Evolutionary conservation across 2,329 filamentous ascomycete species (phyloP).

Genomic region (Fusarium udum): DNA sequence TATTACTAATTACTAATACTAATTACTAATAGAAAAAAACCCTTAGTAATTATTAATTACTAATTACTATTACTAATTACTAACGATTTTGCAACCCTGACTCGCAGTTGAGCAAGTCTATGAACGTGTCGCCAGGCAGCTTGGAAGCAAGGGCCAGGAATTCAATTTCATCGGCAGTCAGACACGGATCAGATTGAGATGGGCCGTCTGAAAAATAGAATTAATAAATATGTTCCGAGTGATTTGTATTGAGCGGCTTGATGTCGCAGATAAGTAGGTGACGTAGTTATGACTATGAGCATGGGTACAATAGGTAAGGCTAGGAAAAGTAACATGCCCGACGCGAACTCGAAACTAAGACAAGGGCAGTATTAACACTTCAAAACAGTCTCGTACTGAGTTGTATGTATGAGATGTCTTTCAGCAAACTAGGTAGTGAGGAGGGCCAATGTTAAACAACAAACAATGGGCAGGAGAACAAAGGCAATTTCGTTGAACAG

Average conservation of each 20-base stretch:
- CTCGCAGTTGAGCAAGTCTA: background rate
- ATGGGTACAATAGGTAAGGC: constrained; percentile 8
- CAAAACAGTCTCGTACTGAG: background rate
- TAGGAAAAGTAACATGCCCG: constrained; percentile 7
- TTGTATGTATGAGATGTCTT: constrained; percentile 29
- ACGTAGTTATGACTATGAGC: constrained; percentile 16
- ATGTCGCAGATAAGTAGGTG: background rate
- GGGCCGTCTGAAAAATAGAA: background rate
- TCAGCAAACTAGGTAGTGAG: background rate
- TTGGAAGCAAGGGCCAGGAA: constrained; percentile 33
- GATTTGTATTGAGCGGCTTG: background rate
- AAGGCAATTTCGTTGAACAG: background rate
- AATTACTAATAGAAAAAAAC: too few species aligned
- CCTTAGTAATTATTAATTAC: too few species aligned
- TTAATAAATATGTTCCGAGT: background rate
- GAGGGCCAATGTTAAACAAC: background rate
- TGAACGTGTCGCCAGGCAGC: constrained; percentile 2
- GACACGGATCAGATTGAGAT: background rate
- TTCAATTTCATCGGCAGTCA: background rate
- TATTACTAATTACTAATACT: too few species aligned
- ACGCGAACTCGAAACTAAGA: constrained; percentile 27
- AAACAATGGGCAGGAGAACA: constrained; percentile 13
- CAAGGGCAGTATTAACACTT: constrained; percentile 10
- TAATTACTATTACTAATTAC: too few species aligned
- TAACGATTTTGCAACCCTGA: background rate